phyloP scores from a whole-genome alignment of 2,329 filamentous ascomycete genomes.

The Eutypa lata region DNA sequence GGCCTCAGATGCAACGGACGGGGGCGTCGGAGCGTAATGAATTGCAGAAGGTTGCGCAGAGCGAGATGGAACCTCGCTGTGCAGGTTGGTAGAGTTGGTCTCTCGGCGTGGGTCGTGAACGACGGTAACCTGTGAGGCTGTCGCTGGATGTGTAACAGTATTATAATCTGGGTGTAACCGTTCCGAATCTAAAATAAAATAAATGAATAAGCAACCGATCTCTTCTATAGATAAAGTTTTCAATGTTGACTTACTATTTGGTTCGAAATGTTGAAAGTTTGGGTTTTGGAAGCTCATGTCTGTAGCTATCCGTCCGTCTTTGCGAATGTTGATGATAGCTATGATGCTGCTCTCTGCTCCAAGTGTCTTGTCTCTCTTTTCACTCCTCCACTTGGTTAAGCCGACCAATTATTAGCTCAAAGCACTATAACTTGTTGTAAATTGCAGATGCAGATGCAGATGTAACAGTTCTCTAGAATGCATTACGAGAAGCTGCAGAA shows the following conservation, averaged over 20 bases:
- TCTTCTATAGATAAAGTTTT: not conserved
- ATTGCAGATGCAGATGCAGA: constrained; percentile 3
- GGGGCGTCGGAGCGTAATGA: constrained; percentile 30
- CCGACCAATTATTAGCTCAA: constrained; percentile 15
- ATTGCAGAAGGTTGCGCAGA: constrained; percentile 34
- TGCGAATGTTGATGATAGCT: no score
- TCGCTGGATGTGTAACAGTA: constrained; percentile 15
- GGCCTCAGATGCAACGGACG: constrained; percentile 29
- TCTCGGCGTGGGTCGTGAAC: constrained; percentile 17
- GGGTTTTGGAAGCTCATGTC: not conserved
- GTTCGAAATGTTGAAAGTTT: not conserved
- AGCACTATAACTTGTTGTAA: constrained; percentile 8
- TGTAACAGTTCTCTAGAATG: not conserved
- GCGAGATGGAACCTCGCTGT: constrained; percentile 22
- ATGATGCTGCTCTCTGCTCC: not conserved
- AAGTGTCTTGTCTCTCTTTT: constrained; percentile 8
- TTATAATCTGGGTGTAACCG: constrained; percentile 15
- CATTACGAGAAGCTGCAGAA: constrained; percentile 11
- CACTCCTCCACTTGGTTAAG: constrained; percentile 8
- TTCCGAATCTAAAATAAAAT: constrained; percentile 10
- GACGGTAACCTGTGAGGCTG: constrained; percentile 25
- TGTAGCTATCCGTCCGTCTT: not conserved
- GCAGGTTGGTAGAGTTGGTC: constrained; percentile 16
- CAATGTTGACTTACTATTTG: not conserved
- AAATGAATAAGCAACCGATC: not conserved